phyloP scores from a whole-genome alignment of 108 stramenopile species.

The Epithemia pelagica region DNA sequence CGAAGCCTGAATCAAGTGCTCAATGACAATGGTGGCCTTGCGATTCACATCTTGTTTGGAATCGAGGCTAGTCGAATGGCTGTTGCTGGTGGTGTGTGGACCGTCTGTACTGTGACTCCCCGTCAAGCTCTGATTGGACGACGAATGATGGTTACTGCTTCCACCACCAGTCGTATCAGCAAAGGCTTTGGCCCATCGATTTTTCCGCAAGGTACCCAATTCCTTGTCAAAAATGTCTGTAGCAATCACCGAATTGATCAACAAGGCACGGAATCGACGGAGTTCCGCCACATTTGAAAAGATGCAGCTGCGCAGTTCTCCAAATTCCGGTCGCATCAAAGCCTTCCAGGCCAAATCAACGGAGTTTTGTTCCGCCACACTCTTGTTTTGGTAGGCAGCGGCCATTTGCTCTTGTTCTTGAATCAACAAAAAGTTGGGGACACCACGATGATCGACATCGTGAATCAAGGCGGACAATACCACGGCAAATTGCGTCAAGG shows the following conservation, averaged over 20 bases:
- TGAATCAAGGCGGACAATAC: conserved; percentile 44
- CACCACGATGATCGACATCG: conserved; percentile 47
- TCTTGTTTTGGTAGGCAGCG: conserved; percentile 30
- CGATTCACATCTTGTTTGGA: conserved; percentile 16
- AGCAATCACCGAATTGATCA: conserved; percentile 41
- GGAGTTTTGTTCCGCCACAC: conserved; percentile 42
- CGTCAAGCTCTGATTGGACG: background rate
- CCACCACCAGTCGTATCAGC: background rate
- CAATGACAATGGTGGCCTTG: conserved; percentile 21
- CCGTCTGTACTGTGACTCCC: background rate
- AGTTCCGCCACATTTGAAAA: conserved; percentile 24
- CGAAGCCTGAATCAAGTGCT: conserved; percentile 32
- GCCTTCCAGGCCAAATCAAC: conserved; percentile 36
- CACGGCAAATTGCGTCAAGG: conserved; percentile 32
- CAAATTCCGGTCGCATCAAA: conserved; percentile 23
- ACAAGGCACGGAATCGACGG: conserved; percentile 30
- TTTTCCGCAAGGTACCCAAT: conserved; percentile 1
- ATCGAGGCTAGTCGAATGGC: conserved; percentile 27
- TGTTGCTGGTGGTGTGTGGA: conserved; percentile 5
- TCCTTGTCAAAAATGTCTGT: conserved; percentile 42
- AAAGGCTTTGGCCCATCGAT: conserved; percentile 15
- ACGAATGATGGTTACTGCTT: background rate
- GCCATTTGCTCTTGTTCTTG: conserved; percentile 37
- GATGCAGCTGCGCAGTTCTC: conserved; percentile 24
- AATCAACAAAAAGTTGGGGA: conserved; percentile 35